Evolutionary conservation across 2,329 filamentous ascomycete species (phyloP).

Genomic region (Dothistroma pini): DNA sequence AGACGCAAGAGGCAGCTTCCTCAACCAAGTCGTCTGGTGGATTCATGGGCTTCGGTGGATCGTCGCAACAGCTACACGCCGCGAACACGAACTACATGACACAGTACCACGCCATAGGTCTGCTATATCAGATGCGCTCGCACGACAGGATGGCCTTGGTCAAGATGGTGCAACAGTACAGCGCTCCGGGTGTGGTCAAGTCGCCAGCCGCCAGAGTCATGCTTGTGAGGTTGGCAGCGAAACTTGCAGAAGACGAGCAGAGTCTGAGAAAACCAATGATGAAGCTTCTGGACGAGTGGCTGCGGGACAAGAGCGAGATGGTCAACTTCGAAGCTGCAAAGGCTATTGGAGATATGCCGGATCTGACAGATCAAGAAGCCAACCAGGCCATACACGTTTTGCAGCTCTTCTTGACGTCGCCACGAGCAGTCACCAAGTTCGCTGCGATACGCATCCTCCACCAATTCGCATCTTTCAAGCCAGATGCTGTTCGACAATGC

Average conservation of each 20-base stretch:
- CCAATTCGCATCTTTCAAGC: slow-evolving; percentile 95
- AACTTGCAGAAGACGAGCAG: slow-evolving; percentile 88
- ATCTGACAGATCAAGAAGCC: slow-evolving; percentile 88
- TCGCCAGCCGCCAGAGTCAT: slow-evolving; percentile 89
- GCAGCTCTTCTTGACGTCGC: slow-evolving; percentile 94
- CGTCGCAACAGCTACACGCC: slow-evolving; percentile 65
- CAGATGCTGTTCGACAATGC: slow-evolving; percentile 83
- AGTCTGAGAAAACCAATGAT: slow-evolving; percentile 94
- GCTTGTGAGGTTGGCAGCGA: slow-evolving; percentile 86
- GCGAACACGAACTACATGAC: slow-evolving; percentile 92
- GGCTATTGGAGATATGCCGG: slow-evolving; percentile 91
- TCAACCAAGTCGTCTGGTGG: slow-evolving; percentile 88
- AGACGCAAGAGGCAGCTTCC: slow-evolving; percentile 94
- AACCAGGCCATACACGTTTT: slow-evolving; percentile 90
- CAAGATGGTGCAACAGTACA: slow-evolving; percentile 99
- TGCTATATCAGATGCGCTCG: slow-evolving; percentile 95
- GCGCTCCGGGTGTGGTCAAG: slow-evolving; percentile 85
- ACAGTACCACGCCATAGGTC: slow-evolving; percentile 96
- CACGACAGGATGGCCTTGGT: slow-evolving; percentile 98
- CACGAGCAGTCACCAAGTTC: slow-evolving; percentile 94
- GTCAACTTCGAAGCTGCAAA: slow-evolving; percentile 99
- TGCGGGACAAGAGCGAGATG: slow-evolving; percentile 98
- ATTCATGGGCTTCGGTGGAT: slow-evolving; percentile 83
- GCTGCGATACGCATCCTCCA: slow-evolving; percentile 94
- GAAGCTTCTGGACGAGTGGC: slow-evolving; percentile 90